phyloP scores from a whole-genome alignment of 129 eudicot genomes.

The Flaveria bidentis region DNA sequence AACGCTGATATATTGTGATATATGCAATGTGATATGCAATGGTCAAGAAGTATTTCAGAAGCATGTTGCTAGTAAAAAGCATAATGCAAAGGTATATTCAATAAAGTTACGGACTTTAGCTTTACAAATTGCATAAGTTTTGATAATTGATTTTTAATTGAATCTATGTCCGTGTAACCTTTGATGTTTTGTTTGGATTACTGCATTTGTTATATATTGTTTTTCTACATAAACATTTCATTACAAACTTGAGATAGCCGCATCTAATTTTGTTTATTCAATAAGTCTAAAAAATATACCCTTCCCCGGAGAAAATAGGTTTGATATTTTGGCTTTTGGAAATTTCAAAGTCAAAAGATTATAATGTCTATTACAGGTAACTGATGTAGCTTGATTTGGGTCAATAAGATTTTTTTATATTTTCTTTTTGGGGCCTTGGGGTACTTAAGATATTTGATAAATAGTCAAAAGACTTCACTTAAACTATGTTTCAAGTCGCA shows the following conservation, averaged over 20 bases:
- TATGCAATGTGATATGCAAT: constrained; percentile 50
- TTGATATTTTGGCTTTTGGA: neutral
- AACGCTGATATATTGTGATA: constrained; percentile 26
- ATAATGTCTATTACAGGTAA: constrained; percentile 3
- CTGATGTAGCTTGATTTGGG: constrained; percentile 6
- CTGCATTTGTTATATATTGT: neutral
- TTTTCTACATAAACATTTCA: neutral
- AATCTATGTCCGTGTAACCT: neutral
- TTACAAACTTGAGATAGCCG: neutral
- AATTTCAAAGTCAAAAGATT: neutral
- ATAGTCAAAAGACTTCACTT: neutral
- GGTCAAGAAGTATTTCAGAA: constrained; percentile 31
- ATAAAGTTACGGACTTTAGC: neutral
- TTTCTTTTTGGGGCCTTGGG: neutral
- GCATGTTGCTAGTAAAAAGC: constrained; percentile 52
- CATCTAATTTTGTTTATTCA: neutral
- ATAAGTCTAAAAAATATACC: neutral
- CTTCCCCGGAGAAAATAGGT: neutral
- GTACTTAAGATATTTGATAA: constrained; percentile 8
- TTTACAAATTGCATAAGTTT: neutral
- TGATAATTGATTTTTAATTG: neutral
- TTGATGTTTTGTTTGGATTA: neutral
- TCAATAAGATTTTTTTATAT: neutral
- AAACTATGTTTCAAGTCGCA: neutral
- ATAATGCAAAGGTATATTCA: constrained; percentile 38